Percentiles rank a stretch among this genome's conserved stretches.
These are phyloP conservation scores for Capsicum rhomboideum DNA, from an alignment of 257 asterid genomes.

Conservation along the genomic window DNA sequence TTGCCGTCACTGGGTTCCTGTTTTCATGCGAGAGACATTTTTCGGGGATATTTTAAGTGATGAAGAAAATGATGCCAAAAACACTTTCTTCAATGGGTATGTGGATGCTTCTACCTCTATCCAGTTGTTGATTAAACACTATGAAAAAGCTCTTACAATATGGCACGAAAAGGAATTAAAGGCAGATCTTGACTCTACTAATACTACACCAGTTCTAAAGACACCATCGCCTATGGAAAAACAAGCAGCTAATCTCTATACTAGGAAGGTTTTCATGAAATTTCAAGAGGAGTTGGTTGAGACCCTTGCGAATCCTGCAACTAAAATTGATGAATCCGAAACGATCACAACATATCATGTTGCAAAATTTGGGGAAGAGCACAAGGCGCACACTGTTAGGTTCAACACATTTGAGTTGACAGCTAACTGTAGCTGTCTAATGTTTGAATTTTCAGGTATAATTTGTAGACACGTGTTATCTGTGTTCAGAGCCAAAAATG, in stretches of 20 bases:
- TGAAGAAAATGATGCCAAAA: constrained; percentile 26
- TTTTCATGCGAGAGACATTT: constrained; percentile 53
- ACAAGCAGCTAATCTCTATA: constrained; percentile 74
- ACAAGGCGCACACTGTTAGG: constrained; percentile 52
- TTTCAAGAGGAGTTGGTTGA: constrained; percentile 84
- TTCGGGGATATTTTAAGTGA: constrained; percentile 56
- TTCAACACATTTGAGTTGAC: constrained; percentile 49
- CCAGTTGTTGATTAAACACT: constrained; percentile 47
- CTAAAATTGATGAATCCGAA: constrained; percentile 48
- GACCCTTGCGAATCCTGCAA: constrained; percentile 78
- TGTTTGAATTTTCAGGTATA: constrained; percentile 75
- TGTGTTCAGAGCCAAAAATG: constrained; percentile 72
- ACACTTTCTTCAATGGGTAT: constrained; percentile 46
- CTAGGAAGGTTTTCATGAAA: constrained; percentile 63
- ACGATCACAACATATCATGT: constrained; percentile 41
- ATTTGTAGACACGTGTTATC: constrained; percentile 75
- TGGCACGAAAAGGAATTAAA: constrained; percentile 67
- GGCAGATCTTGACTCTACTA: constrained; percentile 61
- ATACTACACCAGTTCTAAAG: constrained; percentile 42
- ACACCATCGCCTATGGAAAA: constrained; percentile 96
- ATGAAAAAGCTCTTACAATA: constrained; percentile 43
- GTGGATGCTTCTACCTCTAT: constrained; percentile 36
- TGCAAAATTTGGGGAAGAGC: constrained; percentile 83
- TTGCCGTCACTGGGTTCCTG: constrained; percentile 78
- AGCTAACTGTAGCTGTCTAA: constrained; percentile 72